Evolutionary conservation across 176 grass and related monocot species (phyloP).

Genomic region (Musa acuminata): DNA sequence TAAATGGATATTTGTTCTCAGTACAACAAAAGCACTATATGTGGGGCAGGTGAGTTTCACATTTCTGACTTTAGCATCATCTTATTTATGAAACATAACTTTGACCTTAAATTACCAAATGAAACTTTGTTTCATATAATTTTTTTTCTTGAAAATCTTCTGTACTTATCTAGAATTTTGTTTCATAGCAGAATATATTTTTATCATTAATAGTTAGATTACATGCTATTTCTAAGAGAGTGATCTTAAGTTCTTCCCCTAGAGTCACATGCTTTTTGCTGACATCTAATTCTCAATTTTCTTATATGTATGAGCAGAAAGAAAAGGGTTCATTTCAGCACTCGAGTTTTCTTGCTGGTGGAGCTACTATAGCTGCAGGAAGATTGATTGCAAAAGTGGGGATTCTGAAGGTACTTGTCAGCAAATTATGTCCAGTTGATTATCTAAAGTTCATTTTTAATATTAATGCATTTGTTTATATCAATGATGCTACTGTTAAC

Average conservation of each 20-base stretch:
- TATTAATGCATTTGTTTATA: neutral
- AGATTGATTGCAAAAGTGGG: constrained; percentile 81
- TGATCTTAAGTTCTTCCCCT: neutral
- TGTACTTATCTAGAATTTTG: neutral
- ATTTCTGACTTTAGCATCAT: constrained; percentile 1
- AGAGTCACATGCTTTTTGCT: neutral
- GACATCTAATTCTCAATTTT: neutral
- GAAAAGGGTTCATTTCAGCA: constrained; percentile 75
- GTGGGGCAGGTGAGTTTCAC: constrained; percentile 65
- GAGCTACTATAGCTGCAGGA: constrained; percentile 72
- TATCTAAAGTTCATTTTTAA: neutral
- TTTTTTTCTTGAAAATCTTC: neutral
- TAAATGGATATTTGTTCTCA: constrained; percentile 45
- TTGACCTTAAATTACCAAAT: no score
- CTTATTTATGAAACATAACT: neutral
- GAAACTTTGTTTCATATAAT: neutral
- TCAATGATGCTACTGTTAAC: neutral
- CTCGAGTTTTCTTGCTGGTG: constrained; percentile 24
- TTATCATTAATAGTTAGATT: neutral
- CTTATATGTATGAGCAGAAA: constrained; percentile 45
- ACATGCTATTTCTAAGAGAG: neutral
- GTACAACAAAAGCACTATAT: constrained; percentile 48
- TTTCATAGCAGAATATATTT: neutral
- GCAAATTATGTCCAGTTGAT: neutral
- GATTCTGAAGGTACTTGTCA: constrained; percentile 43